Evolutionary conservation across 176 grass and related monocot species (phyloP).

Genomic region (Avena insularis): DNA sequence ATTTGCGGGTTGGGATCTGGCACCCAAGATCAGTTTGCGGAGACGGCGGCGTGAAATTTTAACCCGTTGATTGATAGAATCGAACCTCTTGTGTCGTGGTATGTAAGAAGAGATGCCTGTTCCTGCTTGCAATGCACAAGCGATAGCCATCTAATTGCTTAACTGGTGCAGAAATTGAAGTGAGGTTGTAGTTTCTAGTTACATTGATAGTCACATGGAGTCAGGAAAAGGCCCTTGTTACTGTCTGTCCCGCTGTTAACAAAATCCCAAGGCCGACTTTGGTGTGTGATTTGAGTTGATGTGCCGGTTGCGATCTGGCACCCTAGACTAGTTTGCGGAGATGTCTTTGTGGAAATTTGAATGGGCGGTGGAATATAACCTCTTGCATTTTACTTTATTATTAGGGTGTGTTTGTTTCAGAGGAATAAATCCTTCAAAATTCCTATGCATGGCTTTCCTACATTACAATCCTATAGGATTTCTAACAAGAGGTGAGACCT

Average conservation of each 20-base stretch:
- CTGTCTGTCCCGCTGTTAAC: not conserved
- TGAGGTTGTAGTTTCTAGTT: not conserved
- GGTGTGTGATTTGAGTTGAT: not conserved
- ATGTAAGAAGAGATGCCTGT: not conserved
- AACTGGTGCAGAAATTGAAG: not conserved
- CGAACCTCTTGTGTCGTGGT: too few species aligned
- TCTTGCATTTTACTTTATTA: too few species aligned
- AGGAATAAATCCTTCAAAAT: too few species aligned
- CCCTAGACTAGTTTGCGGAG: not conserved
- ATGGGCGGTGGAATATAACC: not conserved
- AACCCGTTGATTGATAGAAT: not conserved
- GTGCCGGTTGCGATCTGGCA: slow-evolving; percentile 23
- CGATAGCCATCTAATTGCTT: not conserved
- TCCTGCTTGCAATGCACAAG: not conserved
- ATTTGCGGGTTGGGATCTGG: slow-evolving; percentile 25
- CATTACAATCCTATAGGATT: too few species aligned
- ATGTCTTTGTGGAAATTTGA: slow-evolving; percentile 16
- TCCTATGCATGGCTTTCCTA: too few species aligned
- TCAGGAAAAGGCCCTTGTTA: not conserved
- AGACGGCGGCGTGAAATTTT: not conserved
- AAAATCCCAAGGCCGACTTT: not conserved
- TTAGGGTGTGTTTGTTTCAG: too few species aligned
- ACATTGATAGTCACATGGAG: not conserved
- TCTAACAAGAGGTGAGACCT: too few species aligned
- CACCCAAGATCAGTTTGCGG: not conserved